Evolutionary conservation across 768 basidiomycete species (phyloP).

Genomic region (Rossbeevera mucosa): DNA sequence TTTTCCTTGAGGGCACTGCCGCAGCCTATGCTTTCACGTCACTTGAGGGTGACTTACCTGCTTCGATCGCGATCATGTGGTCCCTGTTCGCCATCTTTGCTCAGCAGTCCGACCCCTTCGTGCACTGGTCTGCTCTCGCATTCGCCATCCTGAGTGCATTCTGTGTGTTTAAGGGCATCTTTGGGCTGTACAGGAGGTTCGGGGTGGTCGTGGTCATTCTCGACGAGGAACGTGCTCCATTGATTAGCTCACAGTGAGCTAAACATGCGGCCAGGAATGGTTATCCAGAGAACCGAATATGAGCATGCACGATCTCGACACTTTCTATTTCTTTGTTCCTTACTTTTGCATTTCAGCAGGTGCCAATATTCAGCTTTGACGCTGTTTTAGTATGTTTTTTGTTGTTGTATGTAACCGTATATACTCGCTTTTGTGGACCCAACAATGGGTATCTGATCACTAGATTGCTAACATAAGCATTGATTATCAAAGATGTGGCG

Average conservation of each 20-base stretch:
- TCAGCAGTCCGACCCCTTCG: conserved; percentile 63
- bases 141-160: conserved; percentile 82
- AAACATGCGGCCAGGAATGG: conserved; percentile 3
- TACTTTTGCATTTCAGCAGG: not conserved
- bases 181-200: conserved; percentile 46
- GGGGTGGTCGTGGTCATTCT: conserved; percentile 54
- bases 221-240: conserved; percentile 87
- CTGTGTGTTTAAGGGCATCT: conserved; percentile 76
- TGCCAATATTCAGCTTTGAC: not conserved
- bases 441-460: not conserved
- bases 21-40: conserved; percentile 94
- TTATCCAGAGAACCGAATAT: not conserved
- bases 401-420: conserved; percentile 9
- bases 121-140: conserved; percentile 86
- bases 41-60: conserved; percentile 87
- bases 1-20: conserved; percentile 90
- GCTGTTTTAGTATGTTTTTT: conserved; percentile 1
- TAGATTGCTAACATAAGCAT: not conserved
- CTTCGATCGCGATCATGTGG: conserved; percentile 87
- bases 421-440: not conserved
- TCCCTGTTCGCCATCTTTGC: conserved; percentile 91
- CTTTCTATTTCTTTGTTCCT: not conserved
- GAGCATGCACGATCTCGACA: not conserved
- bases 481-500: conserved; percentile 1
- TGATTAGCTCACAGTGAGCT: conserved; percentile 56